phyloP scores from a whole-genome alignment of 2,329 filamentous ascomycete genomes.

The Colletotrichum echinochloae region DNA sequence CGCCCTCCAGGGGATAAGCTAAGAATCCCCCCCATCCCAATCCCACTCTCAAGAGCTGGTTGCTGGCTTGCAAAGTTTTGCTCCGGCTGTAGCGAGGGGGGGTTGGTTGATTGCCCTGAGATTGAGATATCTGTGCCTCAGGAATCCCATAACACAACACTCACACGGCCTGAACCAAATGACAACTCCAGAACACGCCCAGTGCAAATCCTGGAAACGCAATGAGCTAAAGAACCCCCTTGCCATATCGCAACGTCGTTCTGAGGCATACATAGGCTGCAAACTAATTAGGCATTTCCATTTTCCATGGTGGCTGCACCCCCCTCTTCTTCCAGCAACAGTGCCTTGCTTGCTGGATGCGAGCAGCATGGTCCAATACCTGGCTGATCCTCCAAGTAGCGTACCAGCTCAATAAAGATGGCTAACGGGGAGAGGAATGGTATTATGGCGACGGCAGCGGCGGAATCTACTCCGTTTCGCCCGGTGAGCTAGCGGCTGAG shows the following conservation, averaged over 20 bases:
- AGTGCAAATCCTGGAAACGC: not conserved
- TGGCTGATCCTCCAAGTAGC: not conserved
- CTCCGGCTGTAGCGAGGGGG: not conserved
- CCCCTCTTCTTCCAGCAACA: not conserved
- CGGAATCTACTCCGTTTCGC: conserved; percentile 27
- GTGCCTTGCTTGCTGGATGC: conserved; percentile 7
- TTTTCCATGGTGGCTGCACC: not conserved
- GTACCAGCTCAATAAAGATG: not conserved
- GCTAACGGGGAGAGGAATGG: not conserved
- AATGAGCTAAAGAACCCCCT: not conserved
- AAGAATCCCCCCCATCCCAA: no score
- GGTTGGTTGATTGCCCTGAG: no score
- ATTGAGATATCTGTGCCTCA: not conserved
- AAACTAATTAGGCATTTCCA: not conserved
- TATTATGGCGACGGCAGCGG: not conserved
- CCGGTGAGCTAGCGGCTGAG: not conserved
- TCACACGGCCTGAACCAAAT: not conserved
- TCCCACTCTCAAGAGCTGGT: not conserved
- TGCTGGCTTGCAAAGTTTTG: conserved; percentile 9
- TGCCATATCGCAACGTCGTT: not conserved
- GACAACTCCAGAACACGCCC: not conserved
- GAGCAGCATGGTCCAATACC: not conserved
- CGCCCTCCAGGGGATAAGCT: not conserved
- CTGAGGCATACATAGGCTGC: not conserved
- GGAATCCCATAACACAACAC: not conserved